Percentiles rank a stretch among this genome's conserved stretches.
These are phyloP conservation scores for Populus davidiana DNA, from an alignment of 345 rosid species.

Conservation along the genomic window DNA sequence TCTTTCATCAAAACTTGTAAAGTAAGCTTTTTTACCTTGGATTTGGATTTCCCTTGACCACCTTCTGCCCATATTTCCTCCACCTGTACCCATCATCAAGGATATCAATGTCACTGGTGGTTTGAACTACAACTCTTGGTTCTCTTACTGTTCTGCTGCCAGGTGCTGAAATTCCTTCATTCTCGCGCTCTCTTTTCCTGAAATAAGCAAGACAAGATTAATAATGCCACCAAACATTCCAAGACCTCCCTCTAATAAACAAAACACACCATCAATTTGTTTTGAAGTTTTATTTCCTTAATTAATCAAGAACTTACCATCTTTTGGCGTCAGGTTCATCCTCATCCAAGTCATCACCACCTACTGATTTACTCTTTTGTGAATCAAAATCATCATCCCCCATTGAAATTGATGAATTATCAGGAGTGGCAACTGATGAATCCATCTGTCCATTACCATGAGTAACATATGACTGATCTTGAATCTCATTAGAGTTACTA, in stretches of 20 bases:
- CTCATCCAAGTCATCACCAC: constrained; percentile 64
- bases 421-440: constrained; percentile 45
- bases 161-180: constrained; percentile 69
- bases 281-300: background rate
- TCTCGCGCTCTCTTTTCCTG: constrained; percentile 76
- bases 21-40: constrained; percentile 48
- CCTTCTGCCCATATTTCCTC: constrained; percentile 99
- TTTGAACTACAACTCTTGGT: constrained; percentile 91
- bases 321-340: constrained; percentile 81
- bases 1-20: background rate
- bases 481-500: constrained; percentile 33
- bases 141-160: constrained; percentile 80
- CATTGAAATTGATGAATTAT: constrained; percentile 65
- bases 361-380: constrained; percentile 53
- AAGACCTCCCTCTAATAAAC: background rate
- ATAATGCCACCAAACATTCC: background rate
- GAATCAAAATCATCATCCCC: constrained; percentile 78
- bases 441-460: constrained; percentile 43
- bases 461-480: constrained; percentile 44
- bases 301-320: constrained; percentile 44
- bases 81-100: constrained; percentile 93
- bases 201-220: constrained; percentile 8
- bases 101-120: constrained; percentile 88
- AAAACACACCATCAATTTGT: background rate
- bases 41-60: constrained; percentile 92